Base-by-base conservation (phyloP, 2,329 filamentous ascomycete genomes). In the Penicillium sp. region DNA sequence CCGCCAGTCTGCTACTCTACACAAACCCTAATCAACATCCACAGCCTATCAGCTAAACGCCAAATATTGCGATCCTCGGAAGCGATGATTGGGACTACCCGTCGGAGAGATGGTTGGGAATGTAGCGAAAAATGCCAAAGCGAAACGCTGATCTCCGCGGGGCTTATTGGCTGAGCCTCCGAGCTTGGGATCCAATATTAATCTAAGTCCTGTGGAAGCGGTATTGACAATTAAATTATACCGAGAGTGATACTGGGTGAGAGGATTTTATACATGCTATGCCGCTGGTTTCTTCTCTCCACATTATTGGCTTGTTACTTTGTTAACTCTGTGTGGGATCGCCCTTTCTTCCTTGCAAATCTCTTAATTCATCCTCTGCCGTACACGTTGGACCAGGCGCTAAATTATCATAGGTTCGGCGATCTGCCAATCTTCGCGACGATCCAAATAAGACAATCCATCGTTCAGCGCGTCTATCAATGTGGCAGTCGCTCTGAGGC, bases 401-500 rank as follows among this genome's bases (percentile, higher is more conserved):
- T 31, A 31, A 10, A n/a, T 46, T 46, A 18, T 16, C 10, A 13
- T 46, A 52, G 41, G 33, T 36, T 50, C 22, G 35, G 33, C 16
- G 56, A 64, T 58, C 59, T 60, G 37, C 59, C 39, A 57, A 54
- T 41, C 37, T 31, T 27, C 11, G 22, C 36, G 59, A 62, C 57
- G 61, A 64, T 64, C 61, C 40, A 58, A 64, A 62, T 61, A 54
- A 56, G 39, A 41, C 37, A 24, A 50, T 49, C 16, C 31, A 10
- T 47, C 27, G 44, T 47, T 35, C 27, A 55, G 51, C 36, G 51
- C 59, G 56, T 56, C 56, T 59, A 56, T 59, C 31, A 31, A 35
- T 6, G 36, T 47, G 24, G 37, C 13, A 13, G 24, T 24, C 16
- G 19, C 31, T 19, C 37, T 46, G 19, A 10, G 40, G 19, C 2